Conservation (phyloP, 306 rosid species). For the Quercus glauca region DNA sequence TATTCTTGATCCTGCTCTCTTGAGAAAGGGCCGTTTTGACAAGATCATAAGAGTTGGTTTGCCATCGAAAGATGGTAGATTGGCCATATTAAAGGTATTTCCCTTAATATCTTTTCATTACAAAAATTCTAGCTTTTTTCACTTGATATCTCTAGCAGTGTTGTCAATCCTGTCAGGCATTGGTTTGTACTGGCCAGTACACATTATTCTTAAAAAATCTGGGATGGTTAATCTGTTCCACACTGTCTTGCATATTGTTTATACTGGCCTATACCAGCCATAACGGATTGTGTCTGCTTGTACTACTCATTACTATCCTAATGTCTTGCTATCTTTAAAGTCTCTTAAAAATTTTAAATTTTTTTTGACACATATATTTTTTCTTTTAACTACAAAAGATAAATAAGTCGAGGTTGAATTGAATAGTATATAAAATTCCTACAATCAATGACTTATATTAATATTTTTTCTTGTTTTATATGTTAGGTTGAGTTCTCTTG, state of each 20-base stretch:
- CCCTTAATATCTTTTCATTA: constrained; percentile 3
- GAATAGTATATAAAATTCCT: background rate
- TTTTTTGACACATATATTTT: background rate
- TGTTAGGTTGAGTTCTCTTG: background rate
- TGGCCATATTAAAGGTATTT: constrained; percentile 86
- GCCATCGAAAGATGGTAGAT: constrained; percentile 94
- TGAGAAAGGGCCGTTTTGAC: constrained; percentile 99
- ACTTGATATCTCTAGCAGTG: background rate
- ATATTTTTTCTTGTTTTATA: background rate
- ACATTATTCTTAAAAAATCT: background rate
- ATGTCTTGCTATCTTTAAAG: background rate
- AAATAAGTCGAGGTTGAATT: background rate
- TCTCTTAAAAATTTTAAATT: background rate
- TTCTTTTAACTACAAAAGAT: background rate
- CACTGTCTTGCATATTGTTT: too few relatives aligned
- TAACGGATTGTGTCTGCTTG: too few relatives aligned
- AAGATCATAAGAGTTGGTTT: constrained; percentile 97
- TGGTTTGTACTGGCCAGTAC: background rate
- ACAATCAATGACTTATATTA: background rate
- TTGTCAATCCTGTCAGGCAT: background rate
- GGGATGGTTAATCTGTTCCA: background rate
- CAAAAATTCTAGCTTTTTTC: background rate
- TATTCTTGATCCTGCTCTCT: constrained; percentile 93
- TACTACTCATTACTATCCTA: background rate
- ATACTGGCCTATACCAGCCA: too few relatives aligned